phyloP scores from a whole-genome alignment of 2,329 filamentous ascomycete species.

The Aspergillus carbonarius region DNA sequence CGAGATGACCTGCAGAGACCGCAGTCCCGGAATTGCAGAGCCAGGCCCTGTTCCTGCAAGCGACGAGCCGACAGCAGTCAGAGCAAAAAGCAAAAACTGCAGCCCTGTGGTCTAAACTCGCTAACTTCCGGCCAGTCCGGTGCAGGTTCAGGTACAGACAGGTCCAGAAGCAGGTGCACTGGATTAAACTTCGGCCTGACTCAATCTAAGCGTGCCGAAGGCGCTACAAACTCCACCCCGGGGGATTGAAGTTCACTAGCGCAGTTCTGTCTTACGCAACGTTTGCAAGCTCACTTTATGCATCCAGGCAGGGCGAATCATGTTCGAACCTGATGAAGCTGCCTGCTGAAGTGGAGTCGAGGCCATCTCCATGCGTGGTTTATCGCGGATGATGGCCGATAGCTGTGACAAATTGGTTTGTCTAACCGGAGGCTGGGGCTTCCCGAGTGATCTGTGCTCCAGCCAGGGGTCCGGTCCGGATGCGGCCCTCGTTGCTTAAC shows the following conservation, averaged over 20 bases:
- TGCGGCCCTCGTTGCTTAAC: background rate
- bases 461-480: background rate
- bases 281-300: background rate
- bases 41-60: background rate
- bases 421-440: background rate
- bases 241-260: background rate
- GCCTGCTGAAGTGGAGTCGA: background rate
- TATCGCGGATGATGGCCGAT: background rate
- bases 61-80: background rate
- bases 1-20: background rate
- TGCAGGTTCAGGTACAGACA: background rate
- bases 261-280: background rate
- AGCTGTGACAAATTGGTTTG: slow-evolving; percentile 4
- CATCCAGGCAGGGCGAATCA: background rate
- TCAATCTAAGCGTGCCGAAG: background rate
- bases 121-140: background rate
- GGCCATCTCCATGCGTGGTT: background rate
- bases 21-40: background rate
- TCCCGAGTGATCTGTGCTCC: slow-evolving; percentile 4
- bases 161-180: background rate
- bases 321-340: background rate
- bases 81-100: background rate
- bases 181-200: background rate
- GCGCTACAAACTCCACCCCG: background rate
- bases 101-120: background rate